These are phyloP conservation scores for Sanguinoderma infundibulare DNA, from an alignment of 1,284 basidiomycete genomes.

Conservation along the genomic window DNA sequence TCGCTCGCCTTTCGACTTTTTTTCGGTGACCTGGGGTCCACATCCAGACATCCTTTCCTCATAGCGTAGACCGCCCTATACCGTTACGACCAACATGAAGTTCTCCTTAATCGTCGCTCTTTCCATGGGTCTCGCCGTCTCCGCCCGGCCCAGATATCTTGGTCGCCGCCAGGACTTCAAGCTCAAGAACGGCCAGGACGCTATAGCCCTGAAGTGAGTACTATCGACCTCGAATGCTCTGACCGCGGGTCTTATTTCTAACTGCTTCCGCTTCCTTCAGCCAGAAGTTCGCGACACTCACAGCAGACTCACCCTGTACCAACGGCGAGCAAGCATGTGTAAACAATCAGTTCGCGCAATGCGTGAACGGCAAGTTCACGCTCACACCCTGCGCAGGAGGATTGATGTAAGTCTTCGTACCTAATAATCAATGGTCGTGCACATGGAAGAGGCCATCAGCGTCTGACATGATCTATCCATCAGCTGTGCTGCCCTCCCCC, in stretches of 20 bases:
- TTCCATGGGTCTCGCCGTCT: constrained; percentile 41
- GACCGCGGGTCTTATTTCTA: background rate
- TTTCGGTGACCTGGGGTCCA: constrained; percentile 28
- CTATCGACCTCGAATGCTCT: background rate
- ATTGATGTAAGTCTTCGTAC: constrained; percentile 42
- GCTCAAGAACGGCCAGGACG: constrained; percentile 56
- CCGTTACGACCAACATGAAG: constrained; percentile 30
- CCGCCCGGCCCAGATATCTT: constrained; percentile 40
- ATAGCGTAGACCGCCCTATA: constrained; percentile 7
- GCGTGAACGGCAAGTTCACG: constrained; percentile 53
- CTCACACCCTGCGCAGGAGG: constrained; percentile 45
- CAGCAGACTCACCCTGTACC: constrained; percentile 45
- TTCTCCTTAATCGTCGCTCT: constrained; percentile 25
- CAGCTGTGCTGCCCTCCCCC: constrained; percentile 60
- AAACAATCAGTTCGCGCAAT: constrained; percentile 50
- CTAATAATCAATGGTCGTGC: background rate
- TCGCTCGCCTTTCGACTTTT: constrained; percentile 20
- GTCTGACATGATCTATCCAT: background rate
- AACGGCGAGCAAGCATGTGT: constrained; percentile 51
- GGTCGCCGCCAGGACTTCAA: constrained; percentile 41
- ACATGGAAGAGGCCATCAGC: background rate
- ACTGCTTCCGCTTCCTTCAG: constrained; percentile 34
- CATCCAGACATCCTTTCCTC: constrained; percentile 8
- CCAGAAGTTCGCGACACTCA: constrained; percentile 49
- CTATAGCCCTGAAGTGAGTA: constrained; percentile 56